These are phyloP conservation scores for Aspergillus ochraceoroseus DNA, from an alignment of 2,329 filamentous ascomycete species.

Conservation along the genomic window DNA sequence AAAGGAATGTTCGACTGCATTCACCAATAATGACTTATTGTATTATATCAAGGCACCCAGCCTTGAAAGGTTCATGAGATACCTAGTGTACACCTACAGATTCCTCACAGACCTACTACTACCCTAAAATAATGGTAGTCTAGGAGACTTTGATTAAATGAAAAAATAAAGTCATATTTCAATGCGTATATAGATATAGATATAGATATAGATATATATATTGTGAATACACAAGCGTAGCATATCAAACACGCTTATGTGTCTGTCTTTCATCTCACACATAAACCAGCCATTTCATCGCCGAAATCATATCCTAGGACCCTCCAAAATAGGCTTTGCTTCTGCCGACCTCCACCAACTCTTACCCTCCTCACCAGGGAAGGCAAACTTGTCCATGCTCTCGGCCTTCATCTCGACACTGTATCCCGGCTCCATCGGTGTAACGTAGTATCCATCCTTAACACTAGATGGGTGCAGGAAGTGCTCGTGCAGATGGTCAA, in stretches of 20 bases:
- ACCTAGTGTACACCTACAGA: neutral
- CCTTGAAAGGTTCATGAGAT: neutral
- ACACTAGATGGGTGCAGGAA: conserved; percentile 78
- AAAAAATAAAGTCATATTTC: neutral
- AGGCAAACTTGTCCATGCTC: conserved; percentile 75
- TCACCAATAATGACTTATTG: neutral
- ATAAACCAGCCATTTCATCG: conserved; percentile 1
- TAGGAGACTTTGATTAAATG: too few species aligned
- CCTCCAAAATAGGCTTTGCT: conserved; percentile 68
- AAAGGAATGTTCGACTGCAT: neutral
- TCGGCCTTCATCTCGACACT: conserved; percentile 89
- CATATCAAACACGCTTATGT: too few species aligned
- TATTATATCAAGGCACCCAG: conserved; percentile 1
- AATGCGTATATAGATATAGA: too few species aligned
- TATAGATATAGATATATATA: too few species aligned
- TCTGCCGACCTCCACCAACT: conserved; percentile 83
- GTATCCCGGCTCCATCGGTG: conserved; percentile 76
- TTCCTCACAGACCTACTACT: neutral
- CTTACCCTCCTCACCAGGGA: conserved; percentile 69
- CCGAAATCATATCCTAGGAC: conserved; percentile 33
- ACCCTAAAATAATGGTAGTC: too few species aligned
- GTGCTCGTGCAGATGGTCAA: conserved; percentile 90
- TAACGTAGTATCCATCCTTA: conserved; percentile 81
- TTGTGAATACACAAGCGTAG: too few species aligned
- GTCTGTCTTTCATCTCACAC: conserved; percentile 6